Conservation (phyloP, 2,329 filamentous ascomycete genomes). For the Chrysosphaeria jannelii region DNA sequence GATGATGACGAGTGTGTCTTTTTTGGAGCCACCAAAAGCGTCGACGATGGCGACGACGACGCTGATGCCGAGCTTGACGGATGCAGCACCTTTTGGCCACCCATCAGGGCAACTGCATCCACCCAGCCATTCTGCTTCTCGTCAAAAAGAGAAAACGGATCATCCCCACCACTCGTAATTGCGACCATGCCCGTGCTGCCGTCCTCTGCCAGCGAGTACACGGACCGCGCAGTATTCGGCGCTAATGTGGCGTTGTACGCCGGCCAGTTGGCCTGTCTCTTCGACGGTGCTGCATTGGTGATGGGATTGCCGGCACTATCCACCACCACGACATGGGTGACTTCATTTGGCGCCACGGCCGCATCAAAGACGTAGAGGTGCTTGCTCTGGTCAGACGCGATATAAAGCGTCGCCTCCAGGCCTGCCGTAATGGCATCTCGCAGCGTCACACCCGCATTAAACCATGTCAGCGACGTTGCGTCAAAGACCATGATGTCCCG, state of each 20-base stretch:
- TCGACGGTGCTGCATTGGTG: constrained; percentile 7
- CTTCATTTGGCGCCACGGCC: constrained; percentile 39
- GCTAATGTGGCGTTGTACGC: constrained; percentile 48
- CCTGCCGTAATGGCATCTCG: constrained; percentile 23
- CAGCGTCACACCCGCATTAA: constrained; percentile 32
- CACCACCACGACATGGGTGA: constrained; percentile 38
- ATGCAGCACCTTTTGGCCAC: constrained; percentile 7
- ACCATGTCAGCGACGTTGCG: constrained; percentile 28
- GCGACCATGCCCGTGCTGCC: constrained; percentile 36
- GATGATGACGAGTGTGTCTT: constrained; percentile 1
- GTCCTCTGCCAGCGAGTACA: constrained; percentile 44
- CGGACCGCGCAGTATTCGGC: constrained; percentile 29
- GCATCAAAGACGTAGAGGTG: constrained; percentile 55
- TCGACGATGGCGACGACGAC: constrained; percentile 6
- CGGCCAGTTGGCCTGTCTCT: constrained; percentile 28
- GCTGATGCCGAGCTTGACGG: constrained; percentile 6
- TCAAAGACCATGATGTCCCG: constrained; percentile 45
- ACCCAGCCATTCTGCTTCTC: constrained; percentile 48
- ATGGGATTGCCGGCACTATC: constrained; percentile 25
- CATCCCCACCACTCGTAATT: constrained; percentile 25
- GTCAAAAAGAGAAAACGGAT: constrained; percentile 51
- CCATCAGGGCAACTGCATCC: constrained; percentile 31
- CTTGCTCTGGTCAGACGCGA: constrained; percentile 46
- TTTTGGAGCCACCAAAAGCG: no score
- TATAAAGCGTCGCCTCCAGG: constrained; percentile 32